Evolutionary conservation across 2,329 filamentous ascomycete species (phyloP), one percentile per base, ranked within the genome.

Genomic region (Colletotrichum sp.): DNA sequence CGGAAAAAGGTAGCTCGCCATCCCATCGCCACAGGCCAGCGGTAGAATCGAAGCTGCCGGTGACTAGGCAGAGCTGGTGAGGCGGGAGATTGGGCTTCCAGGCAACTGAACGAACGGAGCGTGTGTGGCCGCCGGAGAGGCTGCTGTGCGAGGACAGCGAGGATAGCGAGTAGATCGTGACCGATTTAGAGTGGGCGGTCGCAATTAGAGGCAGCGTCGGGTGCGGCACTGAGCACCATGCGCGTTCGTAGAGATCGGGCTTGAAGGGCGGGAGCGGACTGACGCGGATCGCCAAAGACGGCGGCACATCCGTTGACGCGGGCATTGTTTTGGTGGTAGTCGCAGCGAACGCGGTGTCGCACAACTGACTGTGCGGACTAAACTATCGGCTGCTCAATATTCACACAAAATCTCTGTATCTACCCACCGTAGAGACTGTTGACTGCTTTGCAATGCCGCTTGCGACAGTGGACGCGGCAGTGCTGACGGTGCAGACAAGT

Each of bases 21-120:
- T 91, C 91, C 85, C 90, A 92, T 78, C 91, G 93, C 96, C 93
- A 98, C 80, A 94, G 91, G 12, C 96, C 97, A 3, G 96, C 96
- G 2, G 95, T 97, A 18, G 95, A 94, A 84, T 99, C 97, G 83
- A 99, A 99, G 83, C 94, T 97, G 6, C 95, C 97, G 0, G 96
- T 98, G 7, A 96, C 96, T 18, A 98, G 90, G 60, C 96, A 95
- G 71, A 94, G 93, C 82, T 93, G 91, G 76, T 88, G 85, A 5
- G 87, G 85, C 16, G 89, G 86, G 58, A 91, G 85, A 76, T 90
- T 89, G 0, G 96, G 96, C 85, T 98, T 98, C 97, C 97, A 78
- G 48, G 95, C 93, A 25, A 93, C 92, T 66, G 92, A 92, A 71
- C 97, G 92, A n/a, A 99, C 93, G 80, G 94, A 97, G 72, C 97